These are phyloP conservation scores for Cicer bijugum DNA, from an alignment of 306 rosid genomes.

Conservation along the genomic window DNA sequence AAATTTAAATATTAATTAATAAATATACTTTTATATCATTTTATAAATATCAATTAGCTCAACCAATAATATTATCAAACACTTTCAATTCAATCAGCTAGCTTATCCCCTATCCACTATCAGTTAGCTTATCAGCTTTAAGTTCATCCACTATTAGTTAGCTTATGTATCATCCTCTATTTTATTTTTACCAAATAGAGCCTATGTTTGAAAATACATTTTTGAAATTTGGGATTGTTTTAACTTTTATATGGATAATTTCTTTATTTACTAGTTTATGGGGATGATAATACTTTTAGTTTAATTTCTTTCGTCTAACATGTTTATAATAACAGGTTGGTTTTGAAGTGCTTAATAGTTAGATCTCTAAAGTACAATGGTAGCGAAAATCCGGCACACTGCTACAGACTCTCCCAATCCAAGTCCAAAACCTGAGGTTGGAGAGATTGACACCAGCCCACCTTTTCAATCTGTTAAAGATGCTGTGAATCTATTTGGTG, in stretches of 20 bases:
- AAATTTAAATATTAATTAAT: too few relatives aligned
- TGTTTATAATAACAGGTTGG: constrained; percentile 45
- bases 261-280: neutral
- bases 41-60: too few relatives aligned
- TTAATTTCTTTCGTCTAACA: neutral
- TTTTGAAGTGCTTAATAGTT: constrained; percentile 11
- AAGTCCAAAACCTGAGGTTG: constrained; percentile 75
- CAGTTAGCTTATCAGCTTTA: too few relatives aligned
- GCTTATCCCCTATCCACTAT: too few relatives aligned
- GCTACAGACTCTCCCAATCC: constrained; percentile 65
- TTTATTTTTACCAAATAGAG: too few relatives aligned
- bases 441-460: constrained; percentile 97
- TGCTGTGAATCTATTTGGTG: constrained; percentile 90
- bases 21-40: too few relatives aligned
- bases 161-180: too few relatives aligned
- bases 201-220: constrained; percentile 9
- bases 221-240: constrained; percentile 16
- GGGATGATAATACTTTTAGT: constrained; percentile 9
- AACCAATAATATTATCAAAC: too few relatives aligned
- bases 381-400: constrained; percentile 61
- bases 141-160: too few relatives aligned
- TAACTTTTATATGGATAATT: constrained; percentile 16
- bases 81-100: too few relatives aligned
- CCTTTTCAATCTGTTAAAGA: constrained; percentile 99
- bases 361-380: constrained; percentile 60